Evolutionary conservation across 2,329 filamentous ascomycete genomes (phyloP), one percentile per base, ranked within the genome.

Genomic region (Hymenoscyphus occultus): DNA sequence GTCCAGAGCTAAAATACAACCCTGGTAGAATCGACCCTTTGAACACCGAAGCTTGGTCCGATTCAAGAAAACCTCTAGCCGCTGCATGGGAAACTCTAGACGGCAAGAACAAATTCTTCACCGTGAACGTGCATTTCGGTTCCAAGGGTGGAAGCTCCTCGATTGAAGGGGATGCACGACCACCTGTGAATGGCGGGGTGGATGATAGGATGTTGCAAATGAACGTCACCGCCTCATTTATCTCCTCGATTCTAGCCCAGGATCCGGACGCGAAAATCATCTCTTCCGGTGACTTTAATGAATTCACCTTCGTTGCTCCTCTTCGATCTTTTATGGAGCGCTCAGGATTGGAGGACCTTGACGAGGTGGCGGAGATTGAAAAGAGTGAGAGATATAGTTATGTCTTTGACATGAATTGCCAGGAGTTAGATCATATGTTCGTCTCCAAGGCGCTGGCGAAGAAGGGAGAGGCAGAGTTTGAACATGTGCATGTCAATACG

Each of bases 401-500:
- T 74, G 77, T 89, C 1, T 91, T 84, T 67, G 88, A 90, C 69
- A 85, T 84, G 82, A 90, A 90, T 76, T 83, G 84, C 65, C 85
- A 91, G 78, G 82, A 88, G 72, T 79, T 92, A 19, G 89, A 91
- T 75, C 89, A 91, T 77, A 85, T 90, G 77, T 90, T 63, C 60
- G 64, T 70, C 64, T 89, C 85, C 73, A 78, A 81, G 32, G 79
- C 79, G 60, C 72, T 89, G 65, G 78, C 77, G 32, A 73, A 75
- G 3, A 74, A 73, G 42, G 39, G 39, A 28, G 28, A 28, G 35
- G 76, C 80, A 16, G 76, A 79, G 71, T 85, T 86, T 69, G 86
- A 91, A 80, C 88, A 92, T 76, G 73, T 91, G 32, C 89, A 91
- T 77, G 78, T 91, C 61, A 91, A 90, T 75, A 87, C 87, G 2